These are phyloP conservation scores for Cytospora leucostoma DNA, from an alignment of 2,329 filamentous ascomycete genomes.

Conservation along the genomic window DNA sequence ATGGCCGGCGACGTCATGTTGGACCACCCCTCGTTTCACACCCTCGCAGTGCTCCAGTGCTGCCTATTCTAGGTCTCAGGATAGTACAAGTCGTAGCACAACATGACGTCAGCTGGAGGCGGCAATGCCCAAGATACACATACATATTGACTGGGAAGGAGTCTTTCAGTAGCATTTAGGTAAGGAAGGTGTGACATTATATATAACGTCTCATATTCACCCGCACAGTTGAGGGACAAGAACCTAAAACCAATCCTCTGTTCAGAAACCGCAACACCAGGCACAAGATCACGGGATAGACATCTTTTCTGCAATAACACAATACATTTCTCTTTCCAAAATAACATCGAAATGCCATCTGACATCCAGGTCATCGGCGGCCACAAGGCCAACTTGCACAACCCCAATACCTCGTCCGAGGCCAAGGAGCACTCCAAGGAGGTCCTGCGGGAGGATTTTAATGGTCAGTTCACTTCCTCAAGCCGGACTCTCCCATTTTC, in stretches of 20 bases:
- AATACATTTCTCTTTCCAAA: background rate
- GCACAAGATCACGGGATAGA: no score
- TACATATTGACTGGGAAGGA: background rate
- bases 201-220: no score
- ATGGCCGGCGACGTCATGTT: background rate
- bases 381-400: slow-evolving; percentile 61
- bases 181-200: background rate
- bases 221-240: no score
- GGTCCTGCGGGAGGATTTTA: slow-evolving; percentile 53
- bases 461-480: slow-evolving; percentile 39
- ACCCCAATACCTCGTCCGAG: slow-evolving; percentile 57
- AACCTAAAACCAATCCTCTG: no score
- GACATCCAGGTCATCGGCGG: slow-evolving; percentile 55
- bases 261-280: no score
- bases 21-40: background rate
- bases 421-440: slow-evolving; percentile 57
- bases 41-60: background rate
- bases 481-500: background rate
- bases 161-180: background rate
- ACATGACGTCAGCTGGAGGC: slow-evolving; percentile 16
- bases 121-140: background rate
- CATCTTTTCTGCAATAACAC: no score
- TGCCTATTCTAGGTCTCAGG: background rate
- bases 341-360: slow-evolving; percentile 45
- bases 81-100: background rate